Conservation (phyloP, 202 grass and related monocot species). For the Schoenoplectus tabernaemontani region DNA sequence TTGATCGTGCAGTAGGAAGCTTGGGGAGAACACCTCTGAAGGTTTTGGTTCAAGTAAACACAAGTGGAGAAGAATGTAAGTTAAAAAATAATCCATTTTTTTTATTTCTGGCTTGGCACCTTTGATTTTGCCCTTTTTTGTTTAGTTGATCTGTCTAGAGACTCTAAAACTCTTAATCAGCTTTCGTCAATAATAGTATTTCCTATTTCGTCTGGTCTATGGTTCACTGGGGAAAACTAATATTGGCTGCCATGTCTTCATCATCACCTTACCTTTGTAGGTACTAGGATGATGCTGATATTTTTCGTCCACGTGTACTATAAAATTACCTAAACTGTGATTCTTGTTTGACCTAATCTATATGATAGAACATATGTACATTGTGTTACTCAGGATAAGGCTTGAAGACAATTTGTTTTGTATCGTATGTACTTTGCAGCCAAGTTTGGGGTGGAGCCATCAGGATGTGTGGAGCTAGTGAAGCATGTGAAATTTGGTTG, state of each 20-base stretch:
- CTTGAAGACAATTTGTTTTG: not conserved
- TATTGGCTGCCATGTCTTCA: not conserved
- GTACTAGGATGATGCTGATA: not conserved
- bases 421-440: conserved; percentile 47
- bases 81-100: conserved; percentile 20
- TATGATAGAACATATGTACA: not conserved
- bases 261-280: too few relatives aligned
- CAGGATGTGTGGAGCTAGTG: conserved; percentile 57
- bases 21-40: conserved; percentile 85
- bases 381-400: not conserved
- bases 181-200: not conserved
- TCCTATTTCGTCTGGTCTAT: not conserved
- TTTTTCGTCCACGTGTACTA: not conserved
- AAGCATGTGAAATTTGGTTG: conserved; percentile 87
- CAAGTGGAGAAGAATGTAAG: conserved; percentile 96
- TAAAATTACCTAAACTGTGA: not conserved
- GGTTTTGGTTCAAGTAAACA: conserved; percentile 95
- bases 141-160: not conserved
- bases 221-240: not conserved
- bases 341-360: not conserved
- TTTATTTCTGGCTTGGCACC: not conserved
- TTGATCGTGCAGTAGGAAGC: conserved; percentile 72
- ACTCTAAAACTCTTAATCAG: not conserved
- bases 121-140: not conserved
- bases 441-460: conserved; percentile 85